Conservation (phyloP, 78 protist genomes). For the Chrysochromulina parva region DNA sequence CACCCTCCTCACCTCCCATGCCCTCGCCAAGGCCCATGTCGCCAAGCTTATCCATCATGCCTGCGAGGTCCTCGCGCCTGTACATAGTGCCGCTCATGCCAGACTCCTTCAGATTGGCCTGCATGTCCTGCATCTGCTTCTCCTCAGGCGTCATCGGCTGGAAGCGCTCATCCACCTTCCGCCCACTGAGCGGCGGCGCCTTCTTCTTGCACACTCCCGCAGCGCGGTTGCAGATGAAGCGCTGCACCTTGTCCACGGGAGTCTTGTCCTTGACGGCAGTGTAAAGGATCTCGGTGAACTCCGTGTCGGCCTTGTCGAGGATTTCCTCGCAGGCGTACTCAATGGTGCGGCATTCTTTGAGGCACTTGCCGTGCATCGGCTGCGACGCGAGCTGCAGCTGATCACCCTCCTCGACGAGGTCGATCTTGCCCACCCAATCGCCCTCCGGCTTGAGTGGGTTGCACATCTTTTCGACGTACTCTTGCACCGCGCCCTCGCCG, state of each 20-base stretch:
- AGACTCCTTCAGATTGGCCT: slow-evolving; percentile 1
- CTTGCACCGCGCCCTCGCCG: slow-evolving; percentile 14
- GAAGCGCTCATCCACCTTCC: not conserved
- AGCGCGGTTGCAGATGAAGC: slow-evolving; percentile 18
- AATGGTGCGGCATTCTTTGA: not conserved
- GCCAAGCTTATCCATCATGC: not conserved
- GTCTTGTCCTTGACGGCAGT: not conserved
- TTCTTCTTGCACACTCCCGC: slow-evolving; percentile 27
- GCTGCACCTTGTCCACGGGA: slow-evolving; percentile 7
- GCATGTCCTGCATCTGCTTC: slow-evolving; percentile 23
- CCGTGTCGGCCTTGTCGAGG: slow-evolving; percentile 3
- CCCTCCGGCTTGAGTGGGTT: slow-evolving; percentile 2
- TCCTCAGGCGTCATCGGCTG: not conserved
- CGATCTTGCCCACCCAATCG: not conserved
- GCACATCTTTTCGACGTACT: not conserved
- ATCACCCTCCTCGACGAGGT: not conserved
- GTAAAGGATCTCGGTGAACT: slow-evolving; percentile 4
- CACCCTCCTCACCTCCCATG: not conserved
- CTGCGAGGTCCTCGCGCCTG: not conserved
- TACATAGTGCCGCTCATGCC: slow-evolving; percentile 29
- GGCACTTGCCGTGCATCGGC: not conserved
- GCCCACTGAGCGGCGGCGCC: not conserved
- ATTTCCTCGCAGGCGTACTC: slow-evolving; percentile 4
- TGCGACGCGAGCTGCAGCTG: not conserved
- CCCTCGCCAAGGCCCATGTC: not conserved